Evolutionary conservation across 257 asterid genomes (phyloP), one percentile per base, ranked within the genome.

Genomic region (Misopates orontium): DNA sequence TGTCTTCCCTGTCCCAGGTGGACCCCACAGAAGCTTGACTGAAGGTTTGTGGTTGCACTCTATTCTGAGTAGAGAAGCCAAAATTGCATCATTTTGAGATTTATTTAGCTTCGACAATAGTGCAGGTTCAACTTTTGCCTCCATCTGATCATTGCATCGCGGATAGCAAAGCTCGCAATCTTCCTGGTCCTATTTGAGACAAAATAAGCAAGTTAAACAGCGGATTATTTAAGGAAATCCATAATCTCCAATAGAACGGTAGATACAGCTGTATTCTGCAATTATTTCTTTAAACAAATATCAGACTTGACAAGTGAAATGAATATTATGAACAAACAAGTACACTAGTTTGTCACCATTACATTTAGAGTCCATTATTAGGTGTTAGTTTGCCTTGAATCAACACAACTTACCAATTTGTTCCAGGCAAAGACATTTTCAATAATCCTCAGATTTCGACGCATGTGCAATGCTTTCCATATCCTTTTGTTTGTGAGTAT

Each of bases 1-100:
- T 0, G 88, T 86, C 65, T 86, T 86, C 28, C 90, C 95, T 1
- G 90, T 87, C 42, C 95, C 88, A 1, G 91, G 91, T 19, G 95
- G 87, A 8, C 95, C 95, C 89, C 89, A 72, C 40, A 79, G 64
- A 62, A 84, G 80, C 32, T 75, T 73, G 24, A 84, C 76, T 0
- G 69, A 56, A 5, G 78, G 8, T 69, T n/a, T 50, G 57, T 75
- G 78, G 24, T 36, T 11, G 51, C 78, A 75, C 56, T 66, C 67
- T 20, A 52, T 25, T 44, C 25, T 23, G 32, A 36, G 1, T 21
- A 78, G 66, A 24, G 81, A 64, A 28, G 84, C 75, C 41, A 69
- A 54, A 69, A 84, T 28, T 60, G 91, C 82, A 14, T 49, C 66
- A 1, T 41, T 70, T 51, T 84, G 91, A 1, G 88, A 78, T 56